Evolutionary conservation across 306 rosid genomes (phyloP), one percentile per base, ranked within the genome.

Genomic region (Purshia tridentata): DNA sequence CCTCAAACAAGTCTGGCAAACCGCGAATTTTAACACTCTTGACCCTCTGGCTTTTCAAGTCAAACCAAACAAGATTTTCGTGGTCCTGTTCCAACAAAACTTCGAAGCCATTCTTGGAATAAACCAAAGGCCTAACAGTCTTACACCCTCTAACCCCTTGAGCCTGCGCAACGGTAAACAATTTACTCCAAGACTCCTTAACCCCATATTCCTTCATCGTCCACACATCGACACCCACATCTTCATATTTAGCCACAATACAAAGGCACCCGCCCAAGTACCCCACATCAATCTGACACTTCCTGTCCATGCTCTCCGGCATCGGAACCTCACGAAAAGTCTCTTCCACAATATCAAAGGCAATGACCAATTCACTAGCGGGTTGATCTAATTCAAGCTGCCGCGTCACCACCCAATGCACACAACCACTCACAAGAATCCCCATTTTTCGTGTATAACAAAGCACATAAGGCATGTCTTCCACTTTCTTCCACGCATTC

Each of bases 351-450:
- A 88, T 15, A 49, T 84, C 87, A 18, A 92, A 85, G 0, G 85
- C 88, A 16, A 87, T 63, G 1, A 92, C 75, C n/a, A 84, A 60
- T 42, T 80, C 90, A 2, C 62, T 79, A 1, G 73, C 84, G 23
- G 9, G 16, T 22, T 20, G 65, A 13, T 56, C 78, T 1, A 72
- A 54, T 19, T 83, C 85, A 0, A 78, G 75, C 52, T 78, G 73
- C 56, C 86, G 55, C 0, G 85, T 78, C 29, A 88, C 95, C 5
- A 88, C 87, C 98, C 98, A 92, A 66, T 92, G 96, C 19, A 90
- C 76, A 8, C 74, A 59, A 19, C 80, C 77, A 16, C 49, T 42
- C 6, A 82, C 85, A 1, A 84, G 79, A 50, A 84, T 80, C 0
- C 96, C 96, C 92, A 87, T 87, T 48, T 81, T 90, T 12, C 79